Percentiles rank a stretch among this genome's conserved stretches.
Evolutionary conservation across 345 rosid species (phyloP).

Genomic region (Lepidium africanum): DNA sequence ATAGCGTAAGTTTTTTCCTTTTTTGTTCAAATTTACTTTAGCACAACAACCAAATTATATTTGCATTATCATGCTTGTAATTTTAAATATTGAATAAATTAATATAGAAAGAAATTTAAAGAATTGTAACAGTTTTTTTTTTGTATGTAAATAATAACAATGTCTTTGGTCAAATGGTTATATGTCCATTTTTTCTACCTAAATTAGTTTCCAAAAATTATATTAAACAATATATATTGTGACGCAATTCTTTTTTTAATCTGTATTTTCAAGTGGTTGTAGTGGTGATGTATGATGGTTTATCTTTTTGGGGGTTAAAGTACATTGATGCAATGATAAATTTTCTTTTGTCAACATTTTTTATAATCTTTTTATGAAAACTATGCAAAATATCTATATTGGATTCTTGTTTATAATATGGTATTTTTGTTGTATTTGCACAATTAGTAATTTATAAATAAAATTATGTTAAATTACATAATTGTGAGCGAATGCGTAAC

Average conservation of each 20-base stretch:
- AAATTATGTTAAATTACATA: neutral
- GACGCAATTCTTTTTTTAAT: neutral
- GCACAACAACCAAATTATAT: too few relatives aligned
- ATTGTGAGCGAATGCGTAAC: neutral
- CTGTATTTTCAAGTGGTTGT: neutral
- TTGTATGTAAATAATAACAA: too few relatives aligned
- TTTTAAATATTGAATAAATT: too few relatives aligned
- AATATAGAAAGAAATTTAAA: too few relatives aligned
- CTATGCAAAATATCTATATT: too few relatives aligned
- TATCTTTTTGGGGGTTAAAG: neutral
- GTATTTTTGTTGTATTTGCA: neutral
- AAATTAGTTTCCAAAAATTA: neutral
- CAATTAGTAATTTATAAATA: neutral
- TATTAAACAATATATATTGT: neutral
- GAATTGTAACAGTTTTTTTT: too few relatives aligned
- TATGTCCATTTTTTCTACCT: too few relatives aligned
- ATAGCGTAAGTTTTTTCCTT: slow-evolving; percentile 27
- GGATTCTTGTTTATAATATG: too few relatives aligned
- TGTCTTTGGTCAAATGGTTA: too few relatives aligned
- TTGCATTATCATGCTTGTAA: too few relatives aligned
- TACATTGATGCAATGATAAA: neutral
- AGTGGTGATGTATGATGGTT: slow-evolving; percentile 1
- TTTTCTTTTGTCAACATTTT: neutral
- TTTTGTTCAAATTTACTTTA: neutral
- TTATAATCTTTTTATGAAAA: neutral